Percentiles rank a stretch among this genome's conserved stretches.
phyloP scores from a whole-genome alignment of 2,329 filamentous ascomycete genomes.

The Hymenoscyphus repandus region DNA sequence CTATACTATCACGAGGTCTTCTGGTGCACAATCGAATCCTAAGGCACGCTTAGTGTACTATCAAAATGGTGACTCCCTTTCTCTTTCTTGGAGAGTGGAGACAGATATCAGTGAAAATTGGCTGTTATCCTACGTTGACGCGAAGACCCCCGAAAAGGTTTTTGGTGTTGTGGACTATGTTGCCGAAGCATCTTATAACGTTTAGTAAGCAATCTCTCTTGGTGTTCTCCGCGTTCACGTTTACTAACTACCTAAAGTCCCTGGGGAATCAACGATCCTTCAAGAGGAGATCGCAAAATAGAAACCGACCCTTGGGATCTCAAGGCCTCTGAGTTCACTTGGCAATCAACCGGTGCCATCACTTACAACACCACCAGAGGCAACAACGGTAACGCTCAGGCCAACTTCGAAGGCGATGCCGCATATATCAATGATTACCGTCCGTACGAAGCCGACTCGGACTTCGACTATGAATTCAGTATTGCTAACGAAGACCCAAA shows the following conservation, averaged over 20 bases:
- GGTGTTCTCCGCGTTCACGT: background rate
- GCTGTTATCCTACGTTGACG: constrained; percentile 52
- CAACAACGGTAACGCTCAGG: constrained; percentile 54
- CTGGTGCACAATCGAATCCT: constrained; percentile 46
- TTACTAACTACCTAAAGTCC: constrained; percentile 32
- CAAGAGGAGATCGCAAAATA: constrained; percentile 40
- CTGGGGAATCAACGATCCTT: constrained; percentile 51
- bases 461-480: constrained; percentile 45
- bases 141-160: constrained; percentile 38
- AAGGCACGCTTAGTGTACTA: constrained; percentile 52
- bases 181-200: constrained; percentile 48
- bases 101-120: constrained; percentile 52
- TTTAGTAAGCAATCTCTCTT: constrained; percentile 38
- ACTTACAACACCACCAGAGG: constrained; percentile 50
- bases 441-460: constrained; percentile 35
- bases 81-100: constrained; percentile 52
- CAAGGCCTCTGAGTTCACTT: constrained; percentile 45
- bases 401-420: constrained; percentile 41
- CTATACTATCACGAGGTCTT: constrained; percentile 39
- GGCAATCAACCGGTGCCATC: constrained; percentile 43
- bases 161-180: constrained; percentile 54
- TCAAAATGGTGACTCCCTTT: constrained; percentile 42
- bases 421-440: constrained; percentile 45
- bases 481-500: constrained; percentile 31
- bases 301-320: constrained; percentile 45